Base-by-base conservation (phyloP, 192 early-diverging fungal genomes). In the Podila epigama region DNA sequence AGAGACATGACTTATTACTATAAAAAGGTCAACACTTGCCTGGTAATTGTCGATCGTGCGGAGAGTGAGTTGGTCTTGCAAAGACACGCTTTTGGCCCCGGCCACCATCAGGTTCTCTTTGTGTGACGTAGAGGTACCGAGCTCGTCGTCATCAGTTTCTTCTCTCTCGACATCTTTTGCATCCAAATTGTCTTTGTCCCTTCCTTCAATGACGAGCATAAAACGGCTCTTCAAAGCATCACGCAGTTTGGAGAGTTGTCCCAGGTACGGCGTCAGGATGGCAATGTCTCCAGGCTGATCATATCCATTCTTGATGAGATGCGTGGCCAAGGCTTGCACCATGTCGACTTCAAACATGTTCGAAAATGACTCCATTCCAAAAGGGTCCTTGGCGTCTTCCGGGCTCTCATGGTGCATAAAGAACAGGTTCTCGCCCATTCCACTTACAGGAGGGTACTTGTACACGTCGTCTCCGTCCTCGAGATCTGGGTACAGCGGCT, bases 221-320 rank as follows among this genome's bases (percentile, higher is more conserved):
- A 83, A 70, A 12, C 51, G 59, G 4, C 50, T 67, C 1, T 56
- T 51, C n/a, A 83, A 35, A 9, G 56, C 59, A 11, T 82, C 79
- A 22, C 69, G 59, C 13, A 88, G 70, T 35, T 81, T 81, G 2
- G 79, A 67, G 10, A 80, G 77, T n/a, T 88, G 87, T 11, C 85
- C 87, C 0, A 84, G 65, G 28, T 88, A 88, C 25, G 83, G 83
- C 6, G 87, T 88, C 22, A 88, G 65, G 22, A 88, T 79, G 0
- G 87, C 79, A 53, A 88, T 88, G 25, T 85, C 82, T 0, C 68
- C 78, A 0, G 68, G 70, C 28, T 75, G 50, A 29, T 68, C 63
- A 44, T 86, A 84, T 22, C 87, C 87, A 60, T 86, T 84, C 29
- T 79, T 66, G 40, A 88, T 71, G 5, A 88, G 63, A 44, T 88